A percentile compares a stretch with the other conserved stretches of the same genome.
These are phyloP conservation scores for Tulasnella sp. DNA, from an alignment of 768 basidiomycete species.

Conservation along the genomic window DNA sequence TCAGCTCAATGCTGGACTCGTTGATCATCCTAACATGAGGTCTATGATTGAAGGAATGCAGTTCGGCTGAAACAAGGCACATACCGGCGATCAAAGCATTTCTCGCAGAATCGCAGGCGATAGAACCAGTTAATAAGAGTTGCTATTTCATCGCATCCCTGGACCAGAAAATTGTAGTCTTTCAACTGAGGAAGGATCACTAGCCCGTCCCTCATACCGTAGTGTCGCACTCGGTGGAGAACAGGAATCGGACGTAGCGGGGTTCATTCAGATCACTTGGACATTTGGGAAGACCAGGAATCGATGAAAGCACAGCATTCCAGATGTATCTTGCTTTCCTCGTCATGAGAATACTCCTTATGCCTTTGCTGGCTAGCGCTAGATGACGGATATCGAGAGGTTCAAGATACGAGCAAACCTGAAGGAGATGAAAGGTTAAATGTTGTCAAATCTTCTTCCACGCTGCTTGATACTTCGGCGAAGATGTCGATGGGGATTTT, in stretches of 20 bases:
- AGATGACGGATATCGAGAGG: not conserved
- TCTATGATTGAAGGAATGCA: not conserved
- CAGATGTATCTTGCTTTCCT: not conserved
- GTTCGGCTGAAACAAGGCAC: not conserved
- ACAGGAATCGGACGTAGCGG: constrained; percentile 16
- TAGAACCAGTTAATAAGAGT: not conserved
- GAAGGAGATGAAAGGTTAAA: not conserved
- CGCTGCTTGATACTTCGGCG: not conserved
- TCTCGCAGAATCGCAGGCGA: not conserved
- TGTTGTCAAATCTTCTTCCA: not conserved
- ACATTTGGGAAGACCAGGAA: constrained; percentile 16
- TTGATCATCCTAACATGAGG: not conserved
- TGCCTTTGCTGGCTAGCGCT: not conserved
- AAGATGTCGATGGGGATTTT: not conserved
- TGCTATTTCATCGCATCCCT: not conserved
- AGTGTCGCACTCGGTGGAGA: not conserved
- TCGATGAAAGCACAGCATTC: not conserved
- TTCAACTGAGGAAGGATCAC: not conserved
- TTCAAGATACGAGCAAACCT: not conserved
- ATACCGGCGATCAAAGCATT: not conserved
- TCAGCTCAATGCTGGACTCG: not conserved
- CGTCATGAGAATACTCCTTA: not conserved
- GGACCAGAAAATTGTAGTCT: not conserved
- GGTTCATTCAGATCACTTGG: constrained; percentile 23
- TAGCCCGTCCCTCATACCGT: not conserved